Percentiles rank a stretch among this genome's conserved stretches.
phyloP scores from a whole-genome alignment of 495 filamentous ascomycete genomes.

The Antarctomyces pellizariae region DNA sequence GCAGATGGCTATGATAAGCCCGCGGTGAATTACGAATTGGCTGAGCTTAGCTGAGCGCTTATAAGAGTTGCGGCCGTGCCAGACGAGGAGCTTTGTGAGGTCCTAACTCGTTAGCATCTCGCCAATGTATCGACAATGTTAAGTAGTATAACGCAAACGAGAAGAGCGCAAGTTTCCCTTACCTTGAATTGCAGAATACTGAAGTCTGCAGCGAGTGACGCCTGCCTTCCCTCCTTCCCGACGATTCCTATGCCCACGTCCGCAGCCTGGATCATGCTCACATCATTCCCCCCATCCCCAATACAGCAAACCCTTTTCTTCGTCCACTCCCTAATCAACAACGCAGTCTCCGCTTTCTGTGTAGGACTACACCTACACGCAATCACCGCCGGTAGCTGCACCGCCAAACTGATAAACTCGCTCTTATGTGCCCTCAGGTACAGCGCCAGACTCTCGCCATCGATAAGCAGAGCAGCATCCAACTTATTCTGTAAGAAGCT shows the following conservation, averaged over 20 bases:
- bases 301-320: slow-evolving; percentile 90
- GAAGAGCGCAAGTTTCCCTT: too few species aligned
- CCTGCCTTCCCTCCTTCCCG: slow-evolving; percentile 91
- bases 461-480: slow-evolving; percentile 77
- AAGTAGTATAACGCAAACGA: too few species aligned
- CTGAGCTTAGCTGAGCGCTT: slow-evolving; percentile 88
- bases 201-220: slow-evolving; percentile 86
- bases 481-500: slow-evolving; percentile 73
- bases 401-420: slow-evolving; percentile 74
- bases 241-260: slow-evolving; percentile 97
- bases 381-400: slow-evolving; percentile 73
- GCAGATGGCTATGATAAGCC: slow-evolving; percentile 80
- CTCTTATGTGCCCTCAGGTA: slow-evolving; percentile 60
- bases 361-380: slow-evolving; percentile 95
- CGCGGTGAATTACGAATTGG: slow-evolving; percentile 96
- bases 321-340: slow-evolving; percentile 75
- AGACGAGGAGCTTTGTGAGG: slow-evolving; percentile 89
- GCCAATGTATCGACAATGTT: too few species aligned
- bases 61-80: slow-evolving; percentile 95
- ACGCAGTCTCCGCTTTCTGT: slow-evolving; percentile 86
- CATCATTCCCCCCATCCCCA: slow-evolving; percentile 94
- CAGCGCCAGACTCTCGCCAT: slow-evolving; percentile 69
- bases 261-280: slow-evolving; percentile 96
- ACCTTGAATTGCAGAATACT: slow-evolving; percentile 86
- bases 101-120: too few species aligned